Conservation (phyloP, 306 rosid species). For the Trichosanthes truncata region DNA sequence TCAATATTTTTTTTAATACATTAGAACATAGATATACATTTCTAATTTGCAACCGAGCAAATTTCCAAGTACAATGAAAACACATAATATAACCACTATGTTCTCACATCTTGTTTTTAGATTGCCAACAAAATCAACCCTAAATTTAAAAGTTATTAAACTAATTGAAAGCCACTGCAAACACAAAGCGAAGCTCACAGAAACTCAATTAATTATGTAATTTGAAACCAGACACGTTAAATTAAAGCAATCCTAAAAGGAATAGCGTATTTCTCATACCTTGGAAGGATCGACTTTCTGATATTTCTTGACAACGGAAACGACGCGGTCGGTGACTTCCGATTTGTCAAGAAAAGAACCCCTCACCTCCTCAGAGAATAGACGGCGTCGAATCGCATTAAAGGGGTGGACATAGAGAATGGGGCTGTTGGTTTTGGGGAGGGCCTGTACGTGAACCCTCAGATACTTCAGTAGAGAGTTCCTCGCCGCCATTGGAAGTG, state of each 20-base stretch:
- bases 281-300: conserved; percentile 88
- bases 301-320: conserved; percentile 83
- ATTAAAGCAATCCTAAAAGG: neutral
- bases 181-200: neutral
- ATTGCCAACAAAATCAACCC: neutral
- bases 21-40: neutral
- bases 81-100: neutral
- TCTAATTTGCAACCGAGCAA: neutral
- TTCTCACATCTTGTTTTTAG: neutral
- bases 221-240: neutral
- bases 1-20: neutral
- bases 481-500: conserved; percentile 67
- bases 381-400: conserved; percentile 36
- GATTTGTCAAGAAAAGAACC: conserved; percentile 85
- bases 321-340: conserved; percentile 89
- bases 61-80: neutral
- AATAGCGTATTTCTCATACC: conserved; percentile 25
- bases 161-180: neutral
- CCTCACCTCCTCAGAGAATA: conserved; percentile 62
- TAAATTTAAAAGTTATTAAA: neutral
- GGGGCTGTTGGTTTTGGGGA: conserved; percentile 18
- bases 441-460: conserved; percentile 52
- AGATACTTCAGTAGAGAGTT: conserved; percentile 44
- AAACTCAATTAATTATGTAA: neutral
- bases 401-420: conserved; percentile 17